Percentiles rank a stretch among this genome's conserved stretches.
Evolutionary conservation across 2,329 filamentous ascomycete genomes (phyloP).

Genomic region (Clonostachys solani): DNA sequence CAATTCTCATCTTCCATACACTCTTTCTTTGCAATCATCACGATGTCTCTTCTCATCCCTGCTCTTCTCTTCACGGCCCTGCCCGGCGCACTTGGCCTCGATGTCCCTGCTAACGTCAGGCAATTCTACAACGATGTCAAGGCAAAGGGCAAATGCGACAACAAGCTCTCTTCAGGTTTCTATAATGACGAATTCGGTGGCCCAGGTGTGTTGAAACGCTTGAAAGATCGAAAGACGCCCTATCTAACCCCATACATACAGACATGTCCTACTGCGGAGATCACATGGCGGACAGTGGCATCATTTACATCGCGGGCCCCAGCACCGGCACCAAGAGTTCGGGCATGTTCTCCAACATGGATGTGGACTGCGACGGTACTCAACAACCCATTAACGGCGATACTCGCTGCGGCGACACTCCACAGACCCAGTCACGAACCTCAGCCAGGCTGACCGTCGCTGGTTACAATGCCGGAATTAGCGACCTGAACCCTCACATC

Average conservation of each 20-base stretch:
- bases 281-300: constrained; percentile 23
- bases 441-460: constrained; percentile 32
- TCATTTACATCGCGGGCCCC: constrained; percentile 39
- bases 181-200: background rate
- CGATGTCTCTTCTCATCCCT: no score
- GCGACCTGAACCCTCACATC: constrained; percentile 44
- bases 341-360: constrained; percentile 45
- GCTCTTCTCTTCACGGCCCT: background rate
- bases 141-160: background rate
- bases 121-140: background rate
- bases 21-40: no score
- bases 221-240: no score
- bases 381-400: constrained; percentile 28
- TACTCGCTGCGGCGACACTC: constrained; percentile 36
- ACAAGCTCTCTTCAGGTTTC: background rate
- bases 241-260: background rate
- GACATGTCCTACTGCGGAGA: constrained; percentile 33
- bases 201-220: background rate
- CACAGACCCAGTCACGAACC: constrained; percentile 34
- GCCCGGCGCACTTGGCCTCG: background rate
- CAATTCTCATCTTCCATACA: no score
- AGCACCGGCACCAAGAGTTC: no score
- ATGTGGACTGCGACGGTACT: constrained; percentile 54
- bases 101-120: background rate
- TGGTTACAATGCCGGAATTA: constrained; percentile 24